These are phyloP conservation scores for Escallonia rubra DNA, from an alignment of 129 eudicot genomes.

Conservation along the genomic window DNA sequence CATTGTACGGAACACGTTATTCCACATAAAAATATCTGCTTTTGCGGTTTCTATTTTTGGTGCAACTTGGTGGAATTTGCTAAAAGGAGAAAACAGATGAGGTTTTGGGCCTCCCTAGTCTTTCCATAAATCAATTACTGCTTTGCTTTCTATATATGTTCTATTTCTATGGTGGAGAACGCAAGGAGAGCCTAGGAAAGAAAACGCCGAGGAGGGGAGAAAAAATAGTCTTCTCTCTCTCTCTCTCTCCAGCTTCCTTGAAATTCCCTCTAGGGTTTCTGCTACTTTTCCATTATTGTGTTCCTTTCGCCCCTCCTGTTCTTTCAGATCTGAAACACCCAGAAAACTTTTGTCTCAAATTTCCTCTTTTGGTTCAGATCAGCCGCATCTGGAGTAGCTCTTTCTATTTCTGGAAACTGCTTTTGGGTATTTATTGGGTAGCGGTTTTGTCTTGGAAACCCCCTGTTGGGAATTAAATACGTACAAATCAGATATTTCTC, in stretches of 20 bases:
- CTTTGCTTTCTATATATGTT: not conserved
- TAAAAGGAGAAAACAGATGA: slow-evolving; percentile 33
- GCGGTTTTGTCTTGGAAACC: slow-evolving; percentile 7
- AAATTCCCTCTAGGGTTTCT: slow-evolving; percentile 27
- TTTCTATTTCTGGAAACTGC: slow-evolving; percentile 25
- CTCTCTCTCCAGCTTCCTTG: not conserved
- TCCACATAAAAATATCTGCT: not conserved
- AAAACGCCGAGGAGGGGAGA: not conserved
- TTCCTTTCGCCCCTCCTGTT: not conserved
- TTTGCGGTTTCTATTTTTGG: slow-evolving; percentile 11
- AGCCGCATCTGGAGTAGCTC: not conserved
- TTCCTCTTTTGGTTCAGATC: slow-evolving; percentile 26
- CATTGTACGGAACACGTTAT: not conserved
- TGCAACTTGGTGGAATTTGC: slow-evolving; percentile 12
- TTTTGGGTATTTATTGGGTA: not conserved
- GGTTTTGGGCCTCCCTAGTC: slow-evolving; percentile 21
- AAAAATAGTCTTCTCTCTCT: not conserved
- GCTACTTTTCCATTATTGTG: not conserved
- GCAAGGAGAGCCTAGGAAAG: not conserved
- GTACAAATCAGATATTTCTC: not conserved
- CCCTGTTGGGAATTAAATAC: not conserved
- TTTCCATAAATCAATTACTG: slow-evolving; percentile 14
- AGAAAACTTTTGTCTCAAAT: slow-evolving; percentile 6
- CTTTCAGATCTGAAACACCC: slow-evolving; percentile 24
- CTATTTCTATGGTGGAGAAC: slow-evolving; percentile 10